Evolutionary conservation across 169 alveolate species (phyloP).

Genomic region (Toxoplasma gondii): DNA sequence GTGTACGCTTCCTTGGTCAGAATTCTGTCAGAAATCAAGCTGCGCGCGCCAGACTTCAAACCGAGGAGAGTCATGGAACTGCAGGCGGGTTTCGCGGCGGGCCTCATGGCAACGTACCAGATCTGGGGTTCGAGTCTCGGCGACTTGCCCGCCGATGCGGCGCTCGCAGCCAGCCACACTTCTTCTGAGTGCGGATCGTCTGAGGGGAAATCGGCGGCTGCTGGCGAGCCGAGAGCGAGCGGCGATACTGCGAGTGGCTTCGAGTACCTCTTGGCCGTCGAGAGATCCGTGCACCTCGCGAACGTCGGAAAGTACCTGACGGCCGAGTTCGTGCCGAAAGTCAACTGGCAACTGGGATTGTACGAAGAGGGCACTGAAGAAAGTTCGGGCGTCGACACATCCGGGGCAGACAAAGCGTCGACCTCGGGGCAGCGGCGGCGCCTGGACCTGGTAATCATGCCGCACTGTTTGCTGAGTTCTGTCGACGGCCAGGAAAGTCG

Average conservation of each 20-base stretch:
- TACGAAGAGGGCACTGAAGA: conserved; percentile 48
- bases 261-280: conserved; percentile 57
- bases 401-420: neutral
- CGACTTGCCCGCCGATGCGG: neutral
- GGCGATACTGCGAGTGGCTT: neutral
- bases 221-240: neutral
- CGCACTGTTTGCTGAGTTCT: conserved; percentile 36
- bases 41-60: conserved; percentile 62
- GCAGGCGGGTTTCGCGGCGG: conserved; percentile 68
- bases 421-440: neutral
- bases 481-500: conserved; percentile 59
- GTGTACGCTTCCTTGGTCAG: conserved; percentile 80
- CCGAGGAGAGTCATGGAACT: conserved; percentile 62
- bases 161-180: neutral
- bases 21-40: conserved; percentile 77
- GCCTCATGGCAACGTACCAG: conserved; percentile 19
- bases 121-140: conserved; percentile 9
- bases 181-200: neutral
- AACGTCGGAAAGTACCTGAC: conserved; percentile 50
- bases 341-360: conserved; percentile 51
- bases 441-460: conserved; percentile 34
- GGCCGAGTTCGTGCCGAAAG: conserved; percentile 34
- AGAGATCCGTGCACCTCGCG: conserved; percentile 50
- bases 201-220: neutral
- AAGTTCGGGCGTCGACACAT: neutral